phyloP scores from a whole-genome alignment of 257 asterid genomes.

The Anisodus acutangulus region DNA sequence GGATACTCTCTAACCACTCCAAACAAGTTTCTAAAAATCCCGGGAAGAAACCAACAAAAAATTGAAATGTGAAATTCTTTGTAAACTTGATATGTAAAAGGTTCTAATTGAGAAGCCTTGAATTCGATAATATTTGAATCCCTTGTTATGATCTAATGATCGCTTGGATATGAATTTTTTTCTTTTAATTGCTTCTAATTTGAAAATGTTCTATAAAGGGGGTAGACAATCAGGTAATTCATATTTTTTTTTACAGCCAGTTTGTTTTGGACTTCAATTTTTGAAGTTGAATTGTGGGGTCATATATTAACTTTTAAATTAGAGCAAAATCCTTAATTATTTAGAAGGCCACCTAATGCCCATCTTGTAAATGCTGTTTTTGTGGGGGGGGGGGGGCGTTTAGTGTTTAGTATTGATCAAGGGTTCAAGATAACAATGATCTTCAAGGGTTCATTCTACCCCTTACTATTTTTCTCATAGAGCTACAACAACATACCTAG shows the following conservation, averaged over 20 bases:
- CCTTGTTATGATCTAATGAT: background rate
- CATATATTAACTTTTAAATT: background rate
- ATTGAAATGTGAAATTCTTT: background rate
- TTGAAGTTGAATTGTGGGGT: conserved; percentile 16
- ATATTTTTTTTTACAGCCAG: background rate
- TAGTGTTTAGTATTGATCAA: background rate
- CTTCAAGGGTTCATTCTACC: background rate
- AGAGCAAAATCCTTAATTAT: background rate
- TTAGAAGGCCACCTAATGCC: background rate
- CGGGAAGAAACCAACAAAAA: background rate
- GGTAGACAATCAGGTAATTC: conserved; percentile 1
- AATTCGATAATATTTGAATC: background rate
- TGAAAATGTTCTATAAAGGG: conserved; percentile 17
- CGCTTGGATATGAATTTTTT: background rate
- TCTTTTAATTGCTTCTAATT: conserved; percentile 5
- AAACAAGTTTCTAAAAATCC: conserved; percentile 12
- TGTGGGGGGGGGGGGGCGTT: background rate
- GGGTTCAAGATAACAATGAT: background rate
- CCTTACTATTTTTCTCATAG: background rate
- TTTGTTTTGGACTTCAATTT: conserved; percentile 13
- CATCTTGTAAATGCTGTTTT: background rate
- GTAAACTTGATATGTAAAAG: background rate
- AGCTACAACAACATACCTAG: background rate
- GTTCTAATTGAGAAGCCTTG: conserved; percentile 16
- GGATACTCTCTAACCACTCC: conserved; percentile 7